These are phyloP conservation scores for Fusarium poae DNA, from an alignment of 2,329 filamentous ascomycete species.

Conservation along the genomic window DNA sequence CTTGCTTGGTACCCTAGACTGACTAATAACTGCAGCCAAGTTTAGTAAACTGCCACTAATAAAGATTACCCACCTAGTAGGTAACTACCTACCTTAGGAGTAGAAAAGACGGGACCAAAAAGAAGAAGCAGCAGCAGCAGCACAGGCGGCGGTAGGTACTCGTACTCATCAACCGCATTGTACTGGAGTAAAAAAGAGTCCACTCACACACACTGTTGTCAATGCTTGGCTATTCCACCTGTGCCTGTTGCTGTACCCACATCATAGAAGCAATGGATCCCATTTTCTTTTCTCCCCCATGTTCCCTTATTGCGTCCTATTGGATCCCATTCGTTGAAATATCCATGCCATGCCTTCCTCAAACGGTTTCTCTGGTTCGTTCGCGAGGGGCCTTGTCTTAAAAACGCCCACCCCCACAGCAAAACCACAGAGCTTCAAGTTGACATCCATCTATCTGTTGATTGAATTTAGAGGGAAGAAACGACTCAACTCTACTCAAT, in stretches of 20 bases:
- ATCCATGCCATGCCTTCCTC: conserved; percentile 29
- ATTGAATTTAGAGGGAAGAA: conserved; percentile 16
- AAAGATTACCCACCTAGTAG: no score
- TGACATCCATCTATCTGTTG: conserved; percentile 6
- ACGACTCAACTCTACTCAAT: conserved; percentile 2
- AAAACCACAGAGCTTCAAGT: conserved; percentile 26
- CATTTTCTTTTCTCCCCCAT: conserved; percentile 22
- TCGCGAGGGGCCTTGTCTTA: conserved; percentile 38
- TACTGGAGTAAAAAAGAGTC: neutral
- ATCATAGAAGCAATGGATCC: conserved; percentile 39
- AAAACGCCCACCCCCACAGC: conserved; percentile 41
- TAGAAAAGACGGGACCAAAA: neutral
- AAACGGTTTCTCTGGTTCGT: conserved; percentile 43
- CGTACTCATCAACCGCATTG: neutral
- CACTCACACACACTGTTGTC: conserved; percentile 20
- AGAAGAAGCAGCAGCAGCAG: neutral
- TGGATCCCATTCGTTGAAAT: conserved; percentile 30
- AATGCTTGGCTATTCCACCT: conserved; percentile 17
- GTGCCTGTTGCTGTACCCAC: conserved; percentile 21
- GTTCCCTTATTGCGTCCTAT: conserved; percentile 27
- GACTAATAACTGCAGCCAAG: conserved; percentile 13
- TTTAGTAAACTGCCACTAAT: neutral
- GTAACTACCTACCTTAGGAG: no score
- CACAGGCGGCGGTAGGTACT: neutral
- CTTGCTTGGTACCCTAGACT: conserved; percentile 27